Conservation (phyloP, 73 alveolate species). For the Paramecium sonneborni region DNA sequence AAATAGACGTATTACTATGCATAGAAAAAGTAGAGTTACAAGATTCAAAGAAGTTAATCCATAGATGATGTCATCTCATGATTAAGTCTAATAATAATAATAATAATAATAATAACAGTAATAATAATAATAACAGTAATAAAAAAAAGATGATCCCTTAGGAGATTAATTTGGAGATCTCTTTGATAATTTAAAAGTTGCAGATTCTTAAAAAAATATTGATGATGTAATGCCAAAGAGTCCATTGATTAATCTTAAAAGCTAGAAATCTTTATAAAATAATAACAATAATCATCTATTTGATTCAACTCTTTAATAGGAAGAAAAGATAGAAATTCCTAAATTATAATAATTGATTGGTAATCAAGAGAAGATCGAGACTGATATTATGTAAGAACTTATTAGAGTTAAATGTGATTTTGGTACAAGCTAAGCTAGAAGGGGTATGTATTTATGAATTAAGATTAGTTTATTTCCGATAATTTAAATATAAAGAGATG, state of each 20-base stretch:
- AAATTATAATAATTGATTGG: conserved; percentile 29
- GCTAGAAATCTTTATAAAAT: background rate
- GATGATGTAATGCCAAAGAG: background rate
- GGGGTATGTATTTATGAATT: background rate
- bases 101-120: background rate
- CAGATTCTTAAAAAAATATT: conserved; percentile 17
- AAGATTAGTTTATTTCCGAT: background rate
- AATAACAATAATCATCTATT: conserved; percentile 5
- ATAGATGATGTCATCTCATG: conserved; percentile 14
- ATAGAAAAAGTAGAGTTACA: conserved; percentile 30
- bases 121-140: background rate
- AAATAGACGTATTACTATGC: background rate
- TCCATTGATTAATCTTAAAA: background rate
- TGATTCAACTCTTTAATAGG: background rate
- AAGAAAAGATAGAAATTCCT: conserved; percentile 41
- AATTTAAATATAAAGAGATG: background rate
- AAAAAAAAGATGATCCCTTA: background rate
- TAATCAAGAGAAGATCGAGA: conserved; percentile 34
- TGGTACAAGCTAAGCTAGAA: background rate
- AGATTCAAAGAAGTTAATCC: conserved; percentile 17
- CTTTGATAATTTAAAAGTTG: conserved; percentile 16
- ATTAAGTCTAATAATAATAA: background rate
- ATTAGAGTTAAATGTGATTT: conserved; percentile 14
- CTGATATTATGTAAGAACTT: conserved; percentile 18
- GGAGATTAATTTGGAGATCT: conserved; percentile 35